Percentiles rank a stretch among this genome's conserved stretches.
These are phyloP conservation scores for Acephala macrosclerotiorum DNA, from an alignment of 2,329 filamentous ascomycete species.

Conservation along the genomic window DNA sequence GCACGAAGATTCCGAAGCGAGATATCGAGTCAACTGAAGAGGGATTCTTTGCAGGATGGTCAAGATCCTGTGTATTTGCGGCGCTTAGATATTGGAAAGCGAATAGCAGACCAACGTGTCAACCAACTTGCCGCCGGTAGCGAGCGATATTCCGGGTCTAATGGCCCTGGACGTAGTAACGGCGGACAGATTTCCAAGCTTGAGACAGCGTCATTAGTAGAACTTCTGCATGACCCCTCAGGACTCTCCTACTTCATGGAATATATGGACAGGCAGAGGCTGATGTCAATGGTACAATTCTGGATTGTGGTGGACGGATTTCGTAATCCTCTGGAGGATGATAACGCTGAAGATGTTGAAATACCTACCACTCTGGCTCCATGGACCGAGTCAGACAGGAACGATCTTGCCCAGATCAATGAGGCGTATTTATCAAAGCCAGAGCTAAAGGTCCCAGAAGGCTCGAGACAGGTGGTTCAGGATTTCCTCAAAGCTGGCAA, in stretches of 20 bases:
- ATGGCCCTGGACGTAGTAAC: conserved; percentile 38
- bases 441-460: conserved; percentile 79
- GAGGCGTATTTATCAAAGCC: conserved; percentile 85
- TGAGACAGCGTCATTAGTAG: conserved; percentile 78
- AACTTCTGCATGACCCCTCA: conserved; percentile 88
- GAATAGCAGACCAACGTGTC: conserved; percentile 88
- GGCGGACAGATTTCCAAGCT: conserved; percentile 62
- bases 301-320: conserved; percentile 98
- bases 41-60: conserved; percentile 77
- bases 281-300: conserved; percentile 93
- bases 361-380: conserved; percentile 66
- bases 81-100: conserved; percentile 89
- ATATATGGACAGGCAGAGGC: conserved; percentile 91
- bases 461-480: conserved; percentile 73
- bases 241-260: conserved; percentile 99
- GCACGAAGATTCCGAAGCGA: conserved; percentile 92
- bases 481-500: conserved; percentile 82
- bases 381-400: conserved; percentile 85
- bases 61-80: conserved; percentile 89
- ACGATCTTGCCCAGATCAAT: conserved; percentile 89
- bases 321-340: conserved; percentile 90
- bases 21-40: conserved; percentile 88
- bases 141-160: conserved; percentile 30
- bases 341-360: conserved; percentile 71
- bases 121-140: conserved; percentile 77